A percentile compares a stretch with the other conserved stretches of the same genome.
These are phyloP conservation scores for Marasmius tenuissimus DNA, from an alignment of 1,284 basidiomycete genomes.

Conservation along the genomic window DNA sequence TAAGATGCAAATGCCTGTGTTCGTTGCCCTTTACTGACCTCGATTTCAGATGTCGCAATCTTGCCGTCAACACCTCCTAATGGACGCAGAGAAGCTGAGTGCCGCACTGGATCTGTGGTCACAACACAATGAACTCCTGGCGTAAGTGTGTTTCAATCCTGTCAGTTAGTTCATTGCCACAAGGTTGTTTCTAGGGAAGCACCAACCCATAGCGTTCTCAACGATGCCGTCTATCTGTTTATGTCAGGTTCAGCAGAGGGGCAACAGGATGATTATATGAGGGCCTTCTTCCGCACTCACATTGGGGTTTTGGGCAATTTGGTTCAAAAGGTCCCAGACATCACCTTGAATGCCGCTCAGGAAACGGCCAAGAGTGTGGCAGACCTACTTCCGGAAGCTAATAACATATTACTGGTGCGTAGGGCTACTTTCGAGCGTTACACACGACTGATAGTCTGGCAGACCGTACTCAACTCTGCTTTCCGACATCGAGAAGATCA, in stretches of 20 bases:
- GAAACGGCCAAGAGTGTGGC: slow-evolving; percentile 40
- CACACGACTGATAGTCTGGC: neutral
- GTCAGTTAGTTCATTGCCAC: slow-evolving; percentile 3
- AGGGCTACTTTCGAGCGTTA: neutral
- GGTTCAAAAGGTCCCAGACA: slow-evolving; percentile 52
- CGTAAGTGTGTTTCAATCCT: slow-evolving; percentile 41
- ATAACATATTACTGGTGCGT: slow-evolving; percentile 69
- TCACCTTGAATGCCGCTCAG: slow-evolving; percentile 40
- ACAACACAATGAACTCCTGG: slow-evolving; percentile 72
- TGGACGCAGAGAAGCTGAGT: slow-evolving; percentile 89
- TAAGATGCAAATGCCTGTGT: slow-evolving; percentile 25
- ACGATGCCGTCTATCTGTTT: slow-evolving; percentile 63
- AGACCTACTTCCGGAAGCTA: slow-evolving; percentile 65
- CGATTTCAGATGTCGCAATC: slow-evolving; percentile 73
- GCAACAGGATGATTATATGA: slow-evolving; percentile 74
- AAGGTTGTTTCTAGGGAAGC: slow-evolving; percentile 35
- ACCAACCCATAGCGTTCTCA: slow-evolving; percentile 56
- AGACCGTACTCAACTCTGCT: slow-evolving; percentile 76
- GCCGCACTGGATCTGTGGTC: slow-evolving; percentile 86
- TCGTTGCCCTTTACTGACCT: slow-evolving; percentile 5
- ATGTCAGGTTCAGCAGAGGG: slow-evolving; percentile 58
- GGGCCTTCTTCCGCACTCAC: slow-evolving; percentile 82
- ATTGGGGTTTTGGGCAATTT: slow-evolving; percentile 61
- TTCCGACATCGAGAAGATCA: slow-evolving; percentile 75
- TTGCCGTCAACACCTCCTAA: slow-evolving; percentile 73